Evolutionary conservation across 2,329 filamentous ascomycete genomes (phyloP).

Genomic region (Talaromyces sp.): DNA sequence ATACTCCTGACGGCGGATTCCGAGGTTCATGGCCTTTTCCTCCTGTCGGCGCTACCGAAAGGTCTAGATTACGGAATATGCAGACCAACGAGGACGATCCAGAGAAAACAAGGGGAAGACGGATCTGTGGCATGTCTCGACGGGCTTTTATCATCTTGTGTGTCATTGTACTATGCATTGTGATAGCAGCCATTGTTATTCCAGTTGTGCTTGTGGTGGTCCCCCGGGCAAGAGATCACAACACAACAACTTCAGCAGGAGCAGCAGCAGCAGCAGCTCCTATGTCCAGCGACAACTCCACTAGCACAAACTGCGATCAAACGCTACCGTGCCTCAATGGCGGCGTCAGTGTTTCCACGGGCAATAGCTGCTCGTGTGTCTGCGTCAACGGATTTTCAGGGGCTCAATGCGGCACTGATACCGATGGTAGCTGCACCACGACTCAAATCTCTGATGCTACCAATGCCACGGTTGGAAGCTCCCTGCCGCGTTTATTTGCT

Average conservation of each 20-base stretch:
- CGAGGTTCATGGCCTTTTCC: conserved; percentile 33
- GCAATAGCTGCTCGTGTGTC: conserved; percentile 71
- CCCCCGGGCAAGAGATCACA: conserved; percentile 40
- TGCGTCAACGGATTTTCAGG: conserved; percentile 85
- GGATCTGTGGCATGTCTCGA: conserved; percentile 76
- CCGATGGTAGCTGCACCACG: conserved; percentile 52
- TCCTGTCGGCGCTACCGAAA: conserved; percentile 18
- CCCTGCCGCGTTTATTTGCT: conserved; percentile 68
- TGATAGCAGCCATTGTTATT: conserved; percentile 76
- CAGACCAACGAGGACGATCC: conserved; percentile 13
- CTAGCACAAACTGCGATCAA: conserved; percentile 46
- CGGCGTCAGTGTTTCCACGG: conserved; percentile 60
- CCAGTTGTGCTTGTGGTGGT: conserved; percentile 62
- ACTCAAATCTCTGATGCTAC: conserved; percentile 37
- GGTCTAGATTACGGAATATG: conserved; percentile 27
- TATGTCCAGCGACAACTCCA: conserved; percentile 12
- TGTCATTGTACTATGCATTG: conserved; percentile 62
- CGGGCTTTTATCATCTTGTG: conserved; percentile 67
- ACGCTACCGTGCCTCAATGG: conserved; percentile 69
- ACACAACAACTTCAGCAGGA: not conserved
- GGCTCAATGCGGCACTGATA: conserved; percentile 46
- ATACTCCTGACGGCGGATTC: conserved; percentile 37
- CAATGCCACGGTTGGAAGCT: conserved; percentile 75
- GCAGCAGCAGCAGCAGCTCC: not conserved
- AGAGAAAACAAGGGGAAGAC: conserved; percentile 40